These are phyloP conservation scores for Ophiostoma himal-ulmi DNA, from an alignment of 2,329 filamentous ascomycete species.

Conservation along the genomic window DNA sequence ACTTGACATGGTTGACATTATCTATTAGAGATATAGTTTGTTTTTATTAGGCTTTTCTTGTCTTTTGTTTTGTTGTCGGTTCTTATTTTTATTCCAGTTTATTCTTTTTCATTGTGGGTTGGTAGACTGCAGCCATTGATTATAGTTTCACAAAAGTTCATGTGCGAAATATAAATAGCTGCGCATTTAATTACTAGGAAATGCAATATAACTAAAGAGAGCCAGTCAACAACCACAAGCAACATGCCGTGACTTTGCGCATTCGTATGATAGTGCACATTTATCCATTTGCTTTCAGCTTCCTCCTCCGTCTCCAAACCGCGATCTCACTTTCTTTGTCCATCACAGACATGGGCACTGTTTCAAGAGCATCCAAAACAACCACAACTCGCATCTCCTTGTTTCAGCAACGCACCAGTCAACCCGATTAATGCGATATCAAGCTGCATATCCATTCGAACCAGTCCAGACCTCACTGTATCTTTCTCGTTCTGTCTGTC, in stretches of 20 bases:
- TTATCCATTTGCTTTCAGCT: background rate
- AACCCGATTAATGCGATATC: background rate
- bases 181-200: background rate
- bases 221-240: background rate
- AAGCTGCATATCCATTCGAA: background rate
- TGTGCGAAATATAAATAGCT: no score
- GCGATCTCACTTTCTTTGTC: background rate
- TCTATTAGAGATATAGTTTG: no score
- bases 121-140: no score
- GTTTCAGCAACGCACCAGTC: background rate
- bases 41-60: no score
- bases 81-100: no score
- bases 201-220: background rate
- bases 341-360: background rate
- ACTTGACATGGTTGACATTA: no score
- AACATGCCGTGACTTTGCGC: no score
- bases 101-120: no score
- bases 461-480: background rate
- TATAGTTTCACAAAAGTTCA: no score
- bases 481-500: no score
- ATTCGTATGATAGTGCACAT: background rate
- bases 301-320: background rate
- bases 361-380: conserved; percentile 9
- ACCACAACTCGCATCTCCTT: background rate
- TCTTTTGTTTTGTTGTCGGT: no score